Evolutionary conservation across 495 filamentous ascomycete genomes (phyloP), one percentile per base, ranked within the genome.

Genomic region (Glonium stellatum): DNA sequence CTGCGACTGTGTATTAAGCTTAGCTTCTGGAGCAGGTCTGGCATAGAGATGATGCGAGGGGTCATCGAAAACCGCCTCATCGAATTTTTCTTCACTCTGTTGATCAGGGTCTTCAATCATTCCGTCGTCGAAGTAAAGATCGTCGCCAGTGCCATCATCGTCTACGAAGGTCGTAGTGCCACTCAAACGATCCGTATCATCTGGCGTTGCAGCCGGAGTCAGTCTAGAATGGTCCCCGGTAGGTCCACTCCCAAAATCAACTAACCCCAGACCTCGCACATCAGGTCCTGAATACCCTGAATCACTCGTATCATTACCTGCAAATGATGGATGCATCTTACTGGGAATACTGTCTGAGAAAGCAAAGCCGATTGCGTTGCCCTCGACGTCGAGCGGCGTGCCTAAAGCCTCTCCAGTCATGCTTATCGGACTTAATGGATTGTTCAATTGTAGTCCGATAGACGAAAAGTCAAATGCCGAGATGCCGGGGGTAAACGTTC

Each of bases 181-280:
- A 77, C 3, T 81, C 80, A 41, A 87, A 68, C 87, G 84, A 35
- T 78, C 79, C 68, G 88, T 90, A 35, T 90, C 82, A 13, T 86
- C 87, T 0, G 88, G 87, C 44, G 90, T 90, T 18, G 57, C 58
- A 10, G 49, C 58, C 11, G 57, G 58, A 3, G 65, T 61, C 13
- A 61, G 54, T 22, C 25, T 44, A 4, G 64, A 57, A 42, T n/a
- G 23, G 23, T 52, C 53, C 1, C 12, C 37, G 13, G 21, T 27
- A 31, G 18, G 36, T 23, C 49, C 65, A 23, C 25, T 36, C 13
- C 57, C 42, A 19, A 67, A 5, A 25, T 61, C 46, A 54, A 64
- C 47, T 27, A 67, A 53, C 19, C 65, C 65, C 22, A 67, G 54
- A 1, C 65, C 61, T 9, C 44, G 39, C 23, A 39, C 10, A 18